Percentiles rank a stretch among this genome's conserved stretches.
Conservation (phyloP, 2,329 filamentous ascomycete genomes). For the Hypoxylon sp. region DNA sequence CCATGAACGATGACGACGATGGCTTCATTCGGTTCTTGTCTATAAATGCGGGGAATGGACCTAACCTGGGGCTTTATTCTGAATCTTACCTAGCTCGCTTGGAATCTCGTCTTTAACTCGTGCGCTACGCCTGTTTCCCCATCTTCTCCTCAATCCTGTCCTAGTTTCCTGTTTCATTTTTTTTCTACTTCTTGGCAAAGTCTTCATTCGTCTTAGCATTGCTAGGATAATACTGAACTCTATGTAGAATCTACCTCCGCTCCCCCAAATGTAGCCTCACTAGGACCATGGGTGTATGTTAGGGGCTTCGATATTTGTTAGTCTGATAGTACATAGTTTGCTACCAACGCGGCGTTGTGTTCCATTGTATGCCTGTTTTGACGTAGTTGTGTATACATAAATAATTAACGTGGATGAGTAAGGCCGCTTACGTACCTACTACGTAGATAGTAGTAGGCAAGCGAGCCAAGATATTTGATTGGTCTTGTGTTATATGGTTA, state of each 20-base stretch:
- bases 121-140: constrained; percentile 26
- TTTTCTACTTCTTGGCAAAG: constrained; percentile 4
- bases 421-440: constrained; percentile 1
- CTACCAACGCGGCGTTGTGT: not conserved
- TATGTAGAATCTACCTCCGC: constrained; percentile 10
- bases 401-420: not conserved
- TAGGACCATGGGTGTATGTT: not conserved
- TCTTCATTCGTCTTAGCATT: constrained; percentile 22
- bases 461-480: not conserved
- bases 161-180: constrained; percentile 14
- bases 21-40: constrained; percentile 22
- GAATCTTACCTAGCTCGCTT: constrained; percentile 32
- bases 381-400: not conserved
- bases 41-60: constrained; percentile 21
- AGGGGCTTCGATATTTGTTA: constrained; percentile 14
- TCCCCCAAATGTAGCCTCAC: constrained; percentile 11
- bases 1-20: constrained; percentile 34
- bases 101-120: constrained; percentile 18
- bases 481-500: constrained; percentile 7
- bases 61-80: constrained; percentile 24
- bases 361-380: not conserved
- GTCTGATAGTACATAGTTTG: not conserved
- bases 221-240: not conserved
- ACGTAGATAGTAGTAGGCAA: not conserved
- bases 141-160: constrained; percentile 24